A percentile compares a stretch with the other conserved stretches of the same genome.
These are phyloP conservation scores for Boletus edulis DNA, from an alignment of 768 basidiomycete genomes.

Conservation along the genomic window DNA sequence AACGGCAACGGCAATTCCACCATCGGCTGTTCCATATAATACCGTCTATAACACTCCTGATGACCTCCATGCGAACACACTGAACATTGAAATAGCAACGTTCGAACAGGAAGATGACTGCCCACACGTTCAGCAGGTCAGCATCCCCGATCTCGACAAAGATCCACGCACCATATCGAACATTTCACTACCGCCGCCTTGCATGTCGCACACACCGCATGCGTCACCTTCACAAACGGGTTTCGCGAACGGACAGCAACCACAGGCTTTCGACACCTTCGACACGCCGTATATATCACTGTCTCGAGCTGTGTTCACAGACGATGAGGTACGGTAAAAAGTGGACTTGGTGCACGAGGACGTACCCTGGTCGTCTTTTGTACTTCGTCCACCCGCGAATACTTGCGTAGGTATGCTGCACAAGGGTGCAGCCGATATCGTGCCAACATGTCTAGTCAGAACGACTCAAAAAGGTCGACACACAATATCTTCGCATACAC, in stretches of 20 bases:
- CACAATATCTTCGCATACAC: slow-evolving; percentile 13
- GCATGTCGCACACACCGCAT: slow-evolving; percentile 60
- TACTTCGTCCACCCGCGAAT: slow-evolving; percentile 50
- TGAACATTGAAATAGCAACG: slow-evolving; percentile 70
- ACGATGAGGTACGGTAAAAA: background rate
- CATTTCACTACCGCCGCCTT: slow-evolving; percentile 48
- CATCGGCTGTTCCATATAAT: slow-evolving; percentile 61
- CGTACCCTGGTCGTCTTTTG: slow-evolving; percentile 53
- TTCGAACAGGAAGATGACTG: slow-evolving; percentile 75
- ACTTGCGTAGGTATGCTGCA: slow-evolving; percentile 77
- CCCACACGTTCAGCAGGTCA: no score
- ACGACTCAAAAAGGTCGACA: background rate
- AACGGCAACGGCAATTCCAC: slow-evolving; percentile 35
- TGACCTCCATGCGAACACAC: slow-evolving; percentile 82
- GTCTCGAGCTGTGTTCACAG: slow-evolving; percentile 58
- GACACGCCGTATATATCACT: slow-evolving; percentile 66
- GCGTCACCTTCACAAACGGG: slow-evolving; percentile 37
- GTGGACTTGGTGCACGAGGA: background rate
- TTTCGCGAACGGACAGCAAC: slow-evolving; percentile 37
- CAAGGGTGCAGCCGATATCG: slow-evolving; percentile 60
- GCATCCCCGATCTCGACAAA: background rate
- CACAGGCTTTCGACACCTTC: slow-evolving; percentile 63
- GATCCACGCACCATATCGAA: slow-evolving; percentile 64
- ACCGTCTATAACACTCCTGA: slow-evolving; percentile 69
- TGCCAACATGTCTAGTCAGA: slow-evolving; percentile 53